Evolutionary conservation across 257 asterid genomes (phyloP), one percentile per base, ranked within the genome.

Genomic region (Penstemon barbatus): DNA sequence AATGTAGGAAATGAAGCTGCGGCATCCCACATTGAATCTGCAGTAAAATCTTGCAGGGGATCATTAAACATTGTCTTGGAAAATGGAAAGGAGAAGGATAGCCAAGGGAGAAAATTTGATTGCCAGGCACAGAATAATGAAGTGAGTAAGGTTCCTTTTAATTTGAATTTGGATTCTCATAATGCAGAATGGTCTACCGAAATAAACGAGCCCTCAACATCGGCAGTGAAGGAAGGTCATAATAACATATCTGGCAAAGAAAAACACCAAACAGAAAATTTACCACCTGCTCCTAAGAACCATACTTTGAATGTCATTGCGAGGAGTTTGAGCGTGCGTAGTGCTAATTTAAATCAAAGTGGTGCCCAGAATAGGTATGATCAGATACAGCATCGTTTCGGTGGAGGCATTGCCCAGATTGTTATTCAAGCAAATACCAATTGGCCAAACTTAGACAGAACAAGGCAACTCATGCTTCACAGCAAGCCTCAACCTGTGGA

Each of bases 271-370:
- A 51, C 41, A 55, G 71, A 50, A 71, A 69, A 33, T 45, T 58
- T 64, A 58, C 62, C 76, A 62, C 13, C 63, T 61, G 44, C 83
- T 19, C 39, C 70, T 9, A 85, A 75, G 69, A 86, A 80, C 58
- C 89, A 62, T 61, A 69, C 83, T n/a, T 71, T 86, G 79, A 86
- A 92, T 80, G 78, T 66, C 81, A 73, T 84, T 19, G 95, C 92
- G 38, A 81, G 92, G 82, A 79, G 53, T 73, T 61, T 86, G 63
- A 86, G 71, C 46, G 52, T 66, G 66, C 82, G 48, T 71, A 89
- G 75, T 70, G 71, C 73, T 51, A 66, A 57, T 66, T 33, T 60
- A 36, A 72, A 77, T 69, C 87, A 73, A 43, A 61, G 57, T 64
- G 73, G 51, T 48, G 38, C 43, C 65, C 61, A 53, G 50, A 68